A percentile compares a stretch with the other conserved stretches of the same genome.
Evolutionary conservation across 1,139 yeast genomes (phyloP).

Genomic region (Lipomyces yarrowii): DNA sequence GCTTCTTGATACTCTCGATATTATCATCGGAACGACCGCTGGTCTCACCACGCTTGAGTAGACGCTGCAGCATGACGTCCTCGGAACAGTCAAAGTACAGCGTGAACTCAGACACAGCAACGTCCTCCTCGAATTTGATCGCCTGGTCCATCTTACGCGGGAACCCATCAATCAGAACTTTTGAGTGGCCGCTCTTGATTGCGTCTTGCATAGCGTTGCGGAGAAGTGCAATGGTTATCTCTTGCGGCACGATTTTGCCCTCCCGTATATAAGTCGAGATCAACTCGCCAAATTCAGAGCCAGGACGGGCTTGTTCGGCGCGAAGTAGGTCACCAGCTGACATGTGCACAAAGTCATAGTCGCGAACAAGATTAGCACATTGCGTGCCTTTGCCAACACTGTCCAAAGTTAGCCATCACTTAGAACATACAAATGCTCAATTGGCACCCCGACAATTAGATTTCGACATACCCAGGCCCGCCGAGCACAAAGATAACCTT

Average conservation of each 20-base stretch:
- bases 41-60: constrained; percentile 89
- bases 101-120: constrained; percentile 76
- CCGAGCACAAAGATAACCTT: constrained; percentile 88
- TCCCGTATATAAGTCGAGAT: constrained; percentile 83
- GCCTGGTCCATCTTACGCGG: constrained; percentile 99
- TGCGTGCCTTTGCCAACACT: constrained; percentile 97
- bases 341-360: constrained; percentile 81
- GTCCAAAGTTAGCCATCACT: not conserved
- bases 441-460: not conserved
- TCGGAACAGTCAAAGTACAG: constrained; percentile 96
- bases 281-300: constrained; percentile 81
- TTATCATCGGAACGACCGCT: constrained; percentile 95
- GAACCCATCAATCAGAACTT: constrained; percentile 90
- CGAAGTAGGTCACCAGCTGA: constrained; percentile 94
- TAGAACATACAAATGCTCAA: not conserved
- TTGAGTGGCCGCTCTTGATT: constrained; percentile 54
- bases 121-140: constrained; percentile 77
- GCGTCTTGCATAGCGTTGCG: constrained; percentile 73
- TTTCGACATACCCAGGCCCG: constrained; percentile 46
- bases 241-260: constrained; percentile 94
- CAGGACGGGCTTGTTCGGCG: constrained; percentile 83
- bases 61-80: constrained; percentile 77
- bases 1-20: constrained; percentile 82
- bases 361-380: constrained; percentile 78
- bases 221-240: constrained; percentile 82